Evolutionary conservation across 768 basidiomycete genomes (phyloP).

Genomic region (Tricholoma sp.): DNA sequence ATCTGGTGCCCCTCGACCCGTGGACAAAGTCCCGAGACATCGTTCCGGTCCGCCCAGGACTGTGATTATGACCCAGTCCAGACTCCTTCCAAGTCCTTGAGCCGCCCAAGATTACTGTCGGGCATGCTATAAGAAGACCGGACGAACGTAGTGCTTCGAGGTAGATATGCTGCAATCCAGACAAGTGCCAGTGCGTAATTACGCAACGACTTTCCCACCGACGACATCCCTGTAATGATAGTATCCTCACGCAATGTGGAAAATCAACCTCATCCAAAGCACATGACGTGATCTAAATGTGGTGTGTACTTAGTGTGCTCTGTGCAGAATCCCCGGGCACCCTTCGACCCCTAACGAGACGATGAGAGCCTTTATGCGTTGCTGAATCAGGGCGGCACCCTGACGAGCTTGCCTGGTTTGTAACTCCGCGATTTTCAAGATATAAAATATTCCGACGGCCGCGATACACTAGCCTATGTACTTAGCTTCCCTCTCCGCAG

Average conservation of each 20-base stretch:
- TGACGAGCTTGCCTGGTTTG: too few species aligned
- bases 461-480: not conserved
- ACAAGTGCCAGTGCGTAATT: not conserved
- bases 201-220: not conserved
- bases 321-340: not conserved
- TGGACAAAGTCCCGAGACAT: too few species aligned
- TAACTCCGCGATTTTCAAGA: not conserved
- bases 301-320: too few species aligned
- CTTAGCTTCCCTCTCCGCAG: too few species aligned
- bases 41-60: too few species aligned
- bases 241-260: not conserved
- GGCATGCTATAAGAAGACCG: not conserved
- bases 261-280: not conserved
- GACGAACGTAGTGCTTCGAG: not conserved
- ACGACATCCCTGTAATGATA: not conserved
- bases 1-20: too few species aligned
- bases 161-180: too few species aligned
- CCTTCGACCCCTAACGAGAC: not conserved
- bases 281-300: not conserved
- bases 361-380: not conserved
- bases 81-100: too few species aligned
- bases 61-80: too few species aligned
- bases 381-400: not conserved
- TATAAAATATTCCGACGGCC: not conserved
- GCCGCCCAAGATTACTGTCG: not conserved